Evolutionary conservation across 2,329 filamentous ascomycete species (phyloP).

Genomic region (Myriangium duriaei): DNA sequence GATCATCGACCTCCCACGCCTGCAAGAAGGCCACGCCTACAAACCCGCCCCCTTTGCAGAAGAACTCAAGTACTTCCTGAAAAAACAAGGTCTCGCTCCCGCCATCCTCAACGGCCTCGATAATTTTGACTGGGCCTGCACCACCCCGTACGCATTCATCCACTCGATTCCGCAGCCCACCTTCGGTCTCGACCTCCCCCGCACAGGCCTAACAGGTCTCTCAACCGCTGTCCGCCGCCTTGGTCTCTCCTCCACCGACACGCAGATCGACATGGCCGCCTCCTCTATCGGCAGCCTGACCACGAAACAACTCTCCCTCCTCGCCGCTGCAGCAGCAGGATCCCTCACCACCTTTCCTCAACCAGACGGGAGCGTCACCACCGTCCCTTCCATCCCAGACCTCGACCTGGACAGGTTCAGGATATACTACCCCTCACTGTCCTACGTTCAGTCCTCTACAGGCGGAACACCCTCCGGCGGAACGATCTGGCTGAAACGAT

Average conservation of each 20-base stretch:
- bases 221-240: slow-evolving; percentile 53
- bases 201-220: slow-evolving; percentile 64
- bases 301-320: slow-evolving; percentile 47
- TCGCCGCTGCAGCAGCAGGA: slow-evolving; percentile 48
- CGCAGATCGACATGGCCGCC: slow-evolving; percentile 64
- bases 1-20: slow-evolving; percentile 74
- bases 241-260: slow-evolving; percentile 42
- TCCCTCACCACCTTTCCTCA: neutral
- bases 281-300: slow-evolving; percentile 74
- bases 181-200: slow-evolving; percentile 25
- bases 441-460: slow-evolving; percentile 38
- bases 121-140: slow-evolving; percentile 72
- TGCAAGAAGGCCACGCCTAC: slow-evolving; percentile 21
- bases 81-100: slow-evolving; percentile 51
- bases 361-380: slow-evolving; percentile 19
- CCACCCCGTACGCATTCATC: slow-evolving; percentile 62
- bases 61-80: slow-evolving; percentile 59
- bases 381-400: neutral
- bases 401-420: slow-evolving; percentile 40
- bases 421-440: slow-evolving; percentile 67
- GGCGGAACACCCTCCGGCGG: slow-evolving; percentile 44
- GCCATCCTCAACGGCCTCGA: slow-evolving; percentile 55
- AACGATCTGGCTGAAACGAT: slow-evolving; percentile 66
- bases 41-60: slow-evolving; percentile 48
- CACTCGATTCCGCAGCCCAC: slow-evolving; percentile 51